Percentiles rank a stretch among this genome's conserved stretches.
These are phyloP conservation scores for Rhizoclosmatium sp. DNA, from an alignment of 192 early-diverging fungal species.

Conservation along the genomic window DNA sequence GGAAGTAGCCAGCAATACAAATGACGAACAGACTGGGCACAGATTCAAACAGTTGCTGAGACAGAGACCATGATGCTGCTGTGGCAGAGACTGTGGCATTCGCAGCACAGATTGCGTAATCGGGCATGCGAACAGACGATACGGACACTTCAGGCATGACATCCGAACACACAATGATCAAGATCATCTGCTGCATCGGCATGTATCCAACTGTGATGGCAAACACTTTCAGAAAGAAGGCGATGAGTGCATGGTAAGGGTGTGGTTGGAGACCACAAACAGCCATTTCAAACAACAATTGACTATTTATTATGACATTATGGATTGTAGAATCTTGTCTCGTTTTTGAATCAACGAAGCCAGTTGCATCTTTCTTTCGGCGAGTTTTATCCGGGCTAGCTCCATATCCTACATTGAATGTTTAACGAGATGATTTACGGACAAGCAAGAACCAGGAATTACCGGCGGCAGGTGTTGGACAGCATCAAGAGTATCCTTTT, in stretches of 20 bases:
- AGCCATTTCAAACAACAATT: slow-evolving; percentile 14
- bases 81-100: background rate
- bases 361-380: slow-evolving; percentile 9
- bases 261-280: slow-evolving; percentile 1
- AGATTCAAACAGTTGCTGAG: background rate
- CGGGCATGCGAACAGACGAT: too few relatives aligned
- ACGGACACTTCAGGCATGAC: background rate
- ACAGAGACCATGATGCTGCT: slow-evolving; percentile 12
- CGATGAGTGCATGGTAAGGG: slow-evolving; percentile 16
- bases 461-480: slow-evolving; percentile 7
- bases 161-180: slow-evolving; percentile 21
- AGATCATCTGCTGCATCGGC: slow-evolving; percentile 11
- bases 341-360: background rate
- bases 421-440: too few relatives aligned
- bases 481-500: background rate
- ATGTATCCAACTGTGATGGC: background rate
- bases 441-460: background rate
- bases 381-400: slow-evolving; percentile 7
- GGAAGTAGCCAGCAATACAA: slow-evolving; percentile 4
- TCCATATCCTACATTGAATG: background rate
- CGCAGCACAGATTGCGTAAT: slow-evolving; percentile 21
- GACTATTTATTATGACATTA: background rate
- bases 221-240: slow-evolving; percentile 13
- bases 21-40: slow-evolving; percentile 7
- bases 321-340: background rate